Conservation (phyloP, 2,329 filamentous ascomycete species). For the Colletotrichum gigasporum region DNA sequence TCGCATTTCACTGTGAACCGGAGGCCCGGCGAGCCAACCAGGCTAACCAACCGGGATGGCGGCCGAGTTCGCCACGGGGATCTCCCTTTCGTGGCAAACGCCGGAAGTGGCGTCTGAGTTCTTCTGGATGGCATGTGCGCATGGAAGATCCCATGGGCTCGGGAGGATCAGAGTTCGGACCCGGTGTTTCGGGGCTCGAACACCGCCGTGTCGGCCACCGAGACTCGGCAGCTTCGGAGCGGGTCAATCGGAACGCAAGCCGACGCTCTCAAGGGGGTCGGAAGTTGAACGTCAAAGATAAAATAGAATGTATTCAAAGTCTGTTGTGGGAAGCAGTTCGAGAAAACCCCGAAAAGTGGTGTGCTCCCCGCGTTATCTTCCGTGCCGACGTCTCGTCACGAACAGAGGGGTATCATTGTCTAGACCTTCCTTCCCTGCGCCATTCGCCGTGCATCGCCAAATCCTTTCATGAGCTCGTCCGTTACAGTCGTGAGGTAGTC, state of each 20-base stretch:
- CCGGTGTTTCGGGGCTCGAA: background rate
- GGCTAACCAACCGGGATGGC: background rate
- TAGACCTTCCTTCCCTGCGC: background rate
- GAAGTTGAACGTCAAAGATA: no score
- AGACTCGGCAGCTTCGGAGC: conserved; percentile 10
- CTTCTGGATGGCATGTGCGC: background rate
- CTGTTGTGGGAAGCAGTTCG: no score
- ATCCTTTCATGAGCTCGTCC: background rate
- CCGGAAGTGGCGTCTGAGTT: no score
- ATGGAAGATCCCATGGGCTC: background rate
- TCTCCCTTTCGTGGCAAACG: background rate
- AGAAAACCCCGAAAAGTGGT: no score
- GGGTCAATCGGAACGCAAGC: background rate
- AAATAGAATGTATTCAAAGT: no score
- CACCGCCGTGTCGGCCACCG: background rate
- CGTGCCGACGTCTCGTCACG: no score
- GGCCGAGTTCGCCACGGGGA: background rate
- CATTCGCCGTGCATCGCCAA: no score
- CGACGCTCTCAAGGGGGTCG: background rate
- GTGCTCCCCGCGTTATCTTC: no score
- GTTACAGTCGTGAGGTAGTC: no score
- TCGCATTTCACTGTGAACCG: background rate
- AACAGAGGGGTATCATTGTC: no score
- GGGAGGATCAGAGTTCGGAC: background rate
- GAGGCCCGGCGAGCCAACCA: background rate